Evolutionary conservation across 768 basidiomycete genomes (phyloP).

Genomic region (Boletales sp.): DNA sequence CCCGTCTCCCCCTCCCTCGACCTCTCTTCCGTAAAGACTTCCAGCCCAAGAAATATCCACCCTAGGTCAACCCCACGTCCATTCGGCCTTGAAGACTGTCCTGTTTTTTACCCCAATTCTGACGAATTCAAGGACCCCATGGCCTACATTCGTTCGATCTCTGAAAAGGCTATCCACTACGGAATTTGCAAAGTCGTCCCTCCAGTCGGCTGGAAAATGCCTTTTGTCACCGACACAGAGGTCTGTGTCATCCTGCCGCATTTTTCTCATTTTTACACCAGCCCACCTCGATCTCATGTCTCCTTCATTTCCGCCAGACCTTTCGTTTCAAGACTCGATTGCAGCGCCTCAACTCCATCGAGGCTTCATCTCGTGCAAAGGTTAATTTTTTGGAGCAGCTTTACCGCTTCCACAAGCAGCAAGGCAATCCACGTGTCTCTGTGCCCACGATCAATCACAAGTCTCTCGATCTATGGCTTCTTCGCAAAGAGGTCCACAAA

Average conservation of each 20-base stretch:
- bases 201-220: slow-evolving; percentile 91
- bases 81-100: slow-evolving; percentile 88
- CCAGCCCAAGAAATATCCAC: slow-evolving; percentile 43
- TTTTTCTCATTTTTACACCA: slow-evolving; percentile 22
- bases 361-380: slow-evolving; percentile 94
- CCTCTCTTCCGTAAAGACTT: slow-evolving; percentile 68
- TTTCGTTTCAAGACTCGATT: slow-evolving; percentile 96
- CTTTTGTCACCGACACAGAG: slow-evolving; percentile 92
- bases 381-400: slow-evolving; percentile 97
- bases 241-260: slow-evolving; percentile 43
- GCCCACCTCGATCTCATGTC: slow-evolving; percentile 16
- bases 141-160: slow-evolving; percentile 84
- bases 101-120: slow-evolving; percentile 79
- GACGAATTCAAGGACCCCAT: slow-evolving; percentile 95
- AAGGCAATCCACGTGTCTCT: slow-evolving; percentile 85
- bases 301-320: slow-evolving; percentile 39
- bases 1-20: slow-evolving; percentile 61
- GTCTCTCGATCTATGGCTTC: slow-evolving; percentile 87
- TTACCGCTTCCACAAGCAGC: slow-evolving; percentile 94
- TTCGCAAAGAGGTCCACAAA: slow-evolving; percentile 88
- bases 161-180: slow-evolving; percentile 63
- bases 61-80: slow-evolving; percentile 51
- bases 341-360: slow-evolving; percentile 93
- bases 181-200: slow-evolving; percentile 98
- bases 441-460: slow-evolving; percentile 94